Evolutionary conservation across 2,329 filamentous ascomycete species (phyloP).

Genomic region (Phaeosphaeriaceae sp.): DNA sequence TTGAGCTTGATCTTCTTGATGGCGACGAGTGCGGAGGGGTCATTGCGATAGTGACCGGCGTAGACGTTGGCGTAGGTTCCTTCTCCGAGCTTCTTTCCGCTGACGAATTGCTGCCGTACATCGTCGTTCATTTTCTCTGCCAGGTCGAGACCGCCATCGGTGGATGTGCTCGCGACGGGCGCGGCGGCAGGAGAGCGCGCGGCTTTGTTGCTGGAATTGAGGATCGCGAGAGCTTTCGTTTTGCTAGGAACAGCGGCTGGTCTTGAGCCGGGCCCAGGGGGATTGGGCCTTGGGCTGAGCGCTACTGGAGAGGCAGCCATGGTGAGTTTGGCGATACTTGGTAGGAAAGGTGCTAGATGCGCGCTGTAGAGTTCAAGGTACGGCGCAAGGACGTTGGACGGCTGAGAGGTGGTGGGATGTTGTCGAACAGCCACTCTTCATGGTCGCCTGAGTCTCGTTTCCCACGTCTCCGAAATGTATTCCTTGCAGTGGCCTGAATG

Average conservation of each 20-base stretch:
- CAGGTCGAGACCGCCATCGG: conserved; percentile 45
- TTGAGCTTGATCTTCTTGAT: conserved; percentile 94
- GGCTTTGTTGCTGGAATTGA: conserved; percentile 31
- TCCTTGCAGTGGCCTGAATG: neutral
- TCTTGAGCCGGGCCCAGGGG: conserved; percentile 28
- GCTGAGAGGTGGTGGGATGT: neutral
- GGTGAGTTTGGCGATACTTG: conserved; percentile 1
- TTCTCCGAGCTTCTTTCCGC: conserved; percentile 91
- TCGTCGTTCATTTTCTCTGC: conserved; percentile 58
- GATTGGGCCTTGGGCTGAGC: conserved; percentile 37
- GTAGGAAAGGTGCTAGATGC: neutral
- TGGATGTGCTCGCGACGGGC: conserved; percentile 16
- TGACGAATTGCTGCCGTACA: conserved; percentile 83
- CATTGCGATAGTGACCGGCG: conserved; percentile 77
- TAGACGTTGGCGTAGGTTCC: conserved; percentile 98
- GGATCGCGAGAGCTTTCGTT: conserved; percentile 43
- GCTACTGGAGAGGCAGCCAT: conserved; percentile 36
- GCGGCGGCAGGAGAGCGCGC: conserved; percentile 16
- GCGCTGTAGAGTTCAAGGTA: conserved; percentile 1
- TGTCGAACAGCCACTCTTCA: neutral
- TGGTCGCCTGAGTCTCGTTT: conserved; percentile 1
- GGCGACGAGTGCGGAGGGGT: conserved; percentile 79
- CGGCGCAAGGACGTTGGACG: conserved; percentile 6
- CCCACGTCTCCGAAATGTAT: neutral
- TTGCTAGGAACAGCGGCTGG: conserved; percentile 23